Evolutionary conservation across 176 grass and related monocot genomes (phyloP).

Genomic region (Lolium perenne): DNA sequence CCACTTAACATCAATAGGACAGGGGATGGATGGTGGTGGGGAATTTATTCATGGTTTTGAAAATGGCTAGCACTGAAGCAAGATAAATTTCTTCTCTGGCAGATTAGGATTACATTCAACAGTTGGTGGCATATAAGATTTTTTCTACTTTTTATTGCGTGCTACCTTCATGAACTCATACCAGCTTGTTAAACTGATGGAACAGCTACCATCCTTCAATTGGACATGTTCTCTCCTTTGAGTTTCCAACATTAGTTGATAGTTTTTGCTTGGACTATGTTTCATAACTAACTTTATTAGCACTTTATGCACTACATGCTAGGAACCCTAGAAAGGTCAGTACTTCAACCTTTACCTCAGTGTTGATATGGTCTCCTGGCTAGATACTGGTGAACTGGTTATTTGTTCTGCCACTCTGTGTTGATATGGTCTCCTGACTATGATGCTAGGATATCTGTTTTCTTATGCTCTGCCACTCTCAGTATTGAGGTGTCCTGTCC

Average conservation of each 20-base stretch:
- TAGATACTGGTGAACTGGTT: background rate
- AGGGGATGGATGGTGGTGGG: background rate
- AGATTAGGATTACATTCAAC: background rate
- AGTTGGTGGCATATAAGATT: background rate
- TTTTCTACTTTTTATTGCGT: background rate
- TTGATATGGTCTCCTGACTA: too few species aligned
- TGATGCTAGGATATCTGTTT: too few species aligned
- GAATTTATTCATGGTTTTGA: background rate
- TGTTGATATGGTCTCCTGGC: background rate
- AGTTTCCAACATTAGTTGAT: background rate
- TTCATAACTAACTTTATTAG: background rate
- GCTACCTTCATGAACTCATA: background rate
- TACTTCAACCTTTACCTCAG: background rate
- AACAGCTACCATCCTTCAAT: background rate
- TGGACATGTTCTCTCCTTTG: background rate
- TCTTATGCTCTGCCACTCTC: background rate
- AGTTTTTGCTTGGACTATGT: background rate
- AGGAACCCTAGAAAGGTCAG: background rate
- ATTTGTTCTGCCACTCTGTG: background rate
- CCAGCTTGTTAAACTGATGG: slow-evolving; percentile 4
- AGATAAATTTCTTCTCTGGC: background rate
- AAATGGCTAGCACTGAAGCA: too few species aligned
- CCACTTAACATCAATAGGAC: background rate
- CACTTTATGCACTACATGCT: background rate
- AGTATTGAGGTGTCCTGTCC: too few species aligned